phyloP scores from a whole-genome alignment of 169 alveolate species.

The Cryptosporidium tyzzeri region DNA sequence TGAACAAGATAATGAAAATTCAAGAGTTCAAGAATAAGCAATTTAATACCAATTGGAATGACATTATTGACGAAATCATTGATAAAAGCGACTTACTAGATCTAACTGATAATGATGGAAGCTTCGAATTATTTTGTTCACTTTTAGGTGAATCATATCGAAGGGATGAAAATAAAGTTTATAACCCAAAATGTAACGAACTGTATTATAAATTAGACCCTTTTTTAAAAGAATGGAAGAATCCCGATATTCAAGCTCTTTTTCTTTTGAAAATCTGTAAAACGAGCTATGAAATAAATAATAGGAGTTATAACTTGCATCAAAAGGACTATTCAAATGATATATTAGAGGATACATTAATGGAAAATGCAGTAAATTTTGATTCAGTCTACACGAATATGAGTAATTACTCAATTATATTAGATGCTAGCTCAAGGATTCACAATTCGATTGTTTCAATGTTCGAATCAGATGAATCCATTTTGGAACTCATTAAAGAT shows the following conservation, averaged over 20 bases:
- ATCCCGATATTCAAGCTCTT: slow-evolving; percentile 23
- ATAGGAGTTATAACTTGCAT: slow-evolving; percentile 21
- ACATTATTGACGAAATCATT: slow-evolving; percentile 13
- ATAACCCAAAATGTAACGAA: slow-evolving; percentile 25
- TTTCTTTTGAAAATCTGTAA: slow-evolving; percentile 45
- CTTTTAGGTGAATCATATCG: slow-evolving; percentile 36
- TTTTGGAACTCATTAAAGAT: slow-evolving; percentile 29
- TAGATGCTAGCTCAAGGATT: slow-evolving; percentile 38
- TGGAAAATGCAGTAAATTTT: slow-evolving; percentile 6
- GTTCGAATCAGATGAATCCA: slow-evolving; percentile 11
- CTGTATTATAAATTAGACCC: slow-evolving; percentile 50
- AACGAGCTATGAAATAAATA: slow-evolving; percentile 31
- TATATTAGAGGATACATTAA: slow-evolving; percentile 22
- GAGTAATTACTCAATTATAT: slow-evolving; percentile 18
- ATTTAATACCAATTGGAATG: slow-evolving; percentile 12
- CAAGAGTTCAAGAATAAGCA: not conserved
- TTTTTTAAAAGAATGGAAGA: slow-evolving; percentile 51
- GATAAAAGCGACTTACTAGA: slow-evolving; percentile 7
- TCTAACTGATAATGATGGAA: slow-evolving; percentile 57
- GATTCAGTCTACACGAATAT: slow-evolving; percentile 8
- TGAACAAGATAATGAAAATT: slow-evolving; percentile 12
- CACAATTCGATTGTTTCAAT: slow-evolving; percentile 14
- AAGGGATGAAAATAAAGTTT: slow-evolving; percentile 24
- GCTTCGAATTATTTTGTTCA: slow-evolving; percentile 60
- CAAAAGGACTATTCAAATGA: slow-evolving; percentile 17